Evolutionary conservation across 2,329 filamentous ascomycete species (phyloP), one percentile per base, ranked within the genome.

Genomic region (Fusarium hainanense): DNA sequence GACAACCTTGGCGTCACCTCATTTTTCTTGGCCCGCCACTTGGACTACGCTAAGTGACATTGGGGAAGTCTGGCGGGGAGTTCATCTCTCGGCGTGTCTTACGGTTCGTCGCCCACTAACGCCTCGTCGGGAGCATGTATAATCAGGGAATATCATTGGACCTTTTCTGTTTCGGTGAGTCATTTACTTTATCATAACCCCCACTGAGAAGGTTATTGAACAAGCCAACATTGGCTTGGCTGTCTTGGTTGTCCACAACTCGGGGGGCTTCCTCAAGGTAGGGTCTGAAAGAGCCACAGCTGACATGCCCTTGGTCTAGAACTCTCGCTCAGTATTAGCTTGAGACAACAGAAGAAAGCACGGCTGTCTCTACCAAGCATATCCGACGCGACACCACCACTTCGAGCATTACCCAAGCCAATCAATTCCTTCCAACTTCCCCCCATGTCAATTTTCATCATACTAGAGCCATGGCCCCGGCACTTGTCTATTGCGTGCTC

Each of bases 401-500:
- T 37, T 37, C 34, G 34, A 37, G 9, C 10, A 37, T 10, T n/a
- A 37, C 0, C 16, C 10, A 37, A 37, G 18, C 48, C 23, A 51
- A 41, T 51, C 48, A 40, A 16, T 27, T 27, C 4, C 18, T 27
- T 16, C n/a, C 23, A 11, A 21, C 14, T 48, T 34, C 0, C 11
- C n/a, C 14, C 30, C 18, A 16, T 23, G 5, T 4, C 9, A 3
- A 10, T 14, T 20, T 13, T 21, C 18, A 6, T 5, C 20, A n/a
- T 11, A 4, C 16, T 40, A 6, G 6, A 27, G 49, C 56, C n/a
- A 34, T 14, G 16, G 42, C 58, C 44, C 66, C 61, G 60, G 60
- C 40, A 70, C 54, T 68, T 63, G 60, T 44, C 46, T 28, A 74
- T 74, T 63, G 70, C 72, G 72, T 74, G 72, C 69, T 74, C 58